Percentiles rank a stretch among this genome's conserved stretches.
These are phyloP conservation scores for Fusarium decemcellulare DNA, from an alignment of 2,329 filamentous ascomycete genomes.

Conservation along the genomic window DNA sequence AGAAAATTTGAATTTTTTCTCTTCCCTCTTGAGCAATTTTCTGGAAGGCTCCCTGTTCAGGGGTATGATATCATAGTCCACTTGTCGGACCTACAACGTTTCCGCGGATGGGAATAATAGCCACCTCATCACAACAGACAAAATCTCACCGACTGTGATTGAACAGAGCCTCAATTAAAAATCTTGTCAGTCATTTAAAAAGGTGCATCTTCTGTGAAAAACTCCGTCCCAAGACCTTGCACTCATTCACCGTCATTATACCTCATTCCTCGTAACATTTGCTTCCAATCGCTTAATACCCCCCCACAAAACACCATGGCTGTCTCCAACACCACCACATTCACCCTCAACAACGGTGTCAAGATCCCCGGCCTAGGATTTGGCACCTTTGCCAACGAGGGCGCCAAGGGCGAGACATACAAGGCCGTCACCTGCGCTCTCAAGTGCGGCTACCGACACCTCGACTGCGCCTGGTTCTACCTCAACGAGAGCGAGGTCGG, in stretches of 20 bases:
- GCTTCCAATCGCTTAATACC: neutral
- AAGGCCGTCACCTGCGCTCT: slow-evolving; percentile 59
- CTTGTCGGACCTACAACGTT: slow-evolving; percentile 6
- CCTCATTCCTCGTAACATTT: too few relatives aligned
- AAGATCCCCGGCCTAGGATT: slow-evolving; percentile 75
- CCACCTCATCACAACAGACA: slow-evolving; percentile 28
- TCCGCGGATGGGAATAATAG: slow-evolving; percentile 28
- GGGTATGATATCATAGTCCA: slow-evolving; percentile 29
- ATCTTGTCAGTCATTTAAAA: slow-evolving; percentile 21
- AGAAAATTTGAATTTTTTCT: slow-evolving; percentile 25
- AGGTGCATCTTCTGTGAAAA: slow-evolving; percentile 12
- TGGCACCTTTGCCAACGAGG: slow-evolving; percentile 78
- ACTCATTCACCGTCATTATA: too few relatives aligned
- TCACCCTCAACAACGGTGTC: slow-evolving; percentile 66
- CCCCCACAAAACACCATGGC: slow-evolving; percentile 23
- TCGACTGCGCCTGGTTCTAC: slow-evolving; percentile 65
- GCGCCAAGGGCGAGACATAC: slow-evolving; percentile 49
- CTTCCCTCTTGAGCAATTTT: slow-evolving; percentile 12
- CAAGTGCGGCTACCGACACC: slow-evolving; percentile 59
- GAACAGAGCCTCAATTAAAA: neutral
- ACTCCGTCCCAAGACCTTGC: too few relatives aligned
- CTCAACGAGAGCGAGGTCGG: slow-evolving; percentile 61
- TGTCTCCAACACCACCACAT: slow-evolving; percentile 51
- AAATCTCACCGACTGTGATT: neutral
- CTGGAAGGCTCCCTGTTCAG: slow-evolving; percentile 26